Base-by-base conservation (phyloP, 2,329 filamentous ascomycete genomes). In the Scortechinia acanthostroma region DNA sequence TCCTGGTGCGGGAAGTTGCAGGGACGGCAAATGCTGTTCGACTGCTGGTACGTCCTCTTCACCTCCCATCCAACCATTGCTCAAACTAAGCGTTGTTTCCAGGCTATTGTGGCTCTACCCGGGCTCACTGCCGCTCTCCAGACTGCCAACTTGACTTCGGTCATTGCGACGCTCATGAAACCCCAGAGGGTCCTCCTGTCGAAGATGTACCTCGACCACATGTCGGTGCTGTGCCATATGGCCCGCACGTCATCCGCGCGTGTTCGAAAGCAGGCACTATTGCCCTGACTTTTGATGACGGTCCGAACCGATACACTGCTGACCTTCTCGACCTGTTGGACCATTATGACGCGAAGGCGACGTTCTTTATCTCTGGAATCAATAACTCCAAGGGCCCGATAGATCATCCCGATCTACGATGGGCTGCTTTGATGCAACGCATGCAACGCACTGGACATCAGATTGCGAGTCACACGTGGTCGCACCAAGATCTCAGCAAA, bases 201-300 rank as follows among this genome's bases (percentile, higher is more conserved):
- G 68, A 69, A 2, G 62, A 60, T 1, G 58, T 82, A 42, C 56
- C 68, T 17, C 71, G 81, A 5, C 65, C 75, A 2, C 67, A 74
- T 42, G 49, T 77, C 2, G 80, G 81, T 14, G 60, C 50, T 3
- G 64, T 83, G 2, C 61, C 65, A 0, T 82, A 83, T 47, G 80
- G 79, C 17, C 68, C 74, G 23, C 66, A 59, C 10, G 72, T 74
- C 21, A 76, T 84, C 48, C 77, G 77, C 52, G 62, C 69, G 49
- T 80, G 76, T 50, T 61, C 61, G n/a, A 65, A 66, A n/a, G 65
- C 71, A 2, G 77, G 80, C 44, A 76, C 76, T 10, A 71, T 86
- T 52, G 82, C 82, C 16, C 58, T 86, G 46, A 86, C 81, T 1
- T 86, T 76, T 51, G 82, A 86, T 51, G 82, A 86, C 56, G 82